phyloP scores from a whole-genome alignment of 2,329 filamentous ascomycete species.

The Ophiostoma quercus region DNA sequence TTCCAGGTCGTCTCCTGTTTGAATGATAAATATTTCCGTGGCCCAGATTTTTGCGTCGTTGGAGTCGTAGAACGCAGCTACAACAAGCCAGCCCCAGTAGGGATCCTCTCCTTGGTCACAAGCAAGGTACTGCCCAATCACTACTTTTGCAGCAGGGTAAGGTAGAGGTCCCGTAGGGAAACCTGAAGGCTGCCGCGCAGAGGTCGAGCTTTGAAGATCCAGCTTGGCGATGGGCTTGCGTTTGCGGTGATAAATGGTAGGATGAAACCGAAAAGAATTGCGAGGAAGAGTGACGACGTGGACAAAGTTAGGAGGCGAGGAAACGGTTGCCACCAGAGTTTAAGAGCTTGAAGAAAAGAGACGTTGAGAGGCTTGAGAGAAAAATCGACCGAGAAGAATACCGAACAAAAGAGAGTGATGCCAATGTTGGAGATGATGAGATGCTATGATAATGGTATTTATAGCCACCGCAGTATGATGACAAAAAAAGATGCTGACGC shows the following conservation, averaged over 20 bases:
- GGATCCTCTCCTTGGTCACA: conserved; percentile 30
- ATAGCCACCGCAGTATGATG: not conserved
- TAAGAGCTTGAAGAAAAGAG: not conserved
- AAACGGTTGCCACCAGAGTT: not conserved
- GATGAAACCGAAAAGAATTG: not conserved
- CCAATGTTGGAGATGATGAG: not conserved
- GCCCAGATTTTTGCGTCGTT: conserved; percentile 43
- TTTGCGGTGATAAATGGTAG: not conserved
- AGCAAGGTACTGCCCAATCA: conserved; percentile 41
- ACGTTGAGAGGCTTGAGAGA: not conserved
- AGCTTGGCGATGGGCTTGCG: not conserved
- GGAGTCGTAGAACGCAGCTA: conserved; percentile 45
- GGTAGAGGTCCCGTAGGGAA: conserved; percentile 33
- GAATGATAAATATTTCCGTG: conserved; percentile 39
- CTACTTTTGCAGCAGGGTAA: conserved; percentile 42
- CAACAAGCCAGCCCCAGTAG: conserved; percentile 45
- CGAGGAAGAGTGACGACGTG: not conserved
- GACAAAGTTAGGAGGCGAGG: not conserved
- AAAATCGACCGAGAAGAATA: not conserved
- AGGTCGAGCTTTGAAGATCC: not conserved
- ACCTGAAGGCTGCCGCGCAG: not conserved
- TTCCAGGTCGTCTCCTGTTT: not conserved
- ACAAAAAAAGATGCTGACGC: not conserved
- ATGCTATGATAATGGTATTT: not conserved
- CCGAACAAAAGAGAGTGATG: not conserved